Conservation (phyloP, 768 basidiomycete species). For the Pulveroboletus sp. region DNA sequence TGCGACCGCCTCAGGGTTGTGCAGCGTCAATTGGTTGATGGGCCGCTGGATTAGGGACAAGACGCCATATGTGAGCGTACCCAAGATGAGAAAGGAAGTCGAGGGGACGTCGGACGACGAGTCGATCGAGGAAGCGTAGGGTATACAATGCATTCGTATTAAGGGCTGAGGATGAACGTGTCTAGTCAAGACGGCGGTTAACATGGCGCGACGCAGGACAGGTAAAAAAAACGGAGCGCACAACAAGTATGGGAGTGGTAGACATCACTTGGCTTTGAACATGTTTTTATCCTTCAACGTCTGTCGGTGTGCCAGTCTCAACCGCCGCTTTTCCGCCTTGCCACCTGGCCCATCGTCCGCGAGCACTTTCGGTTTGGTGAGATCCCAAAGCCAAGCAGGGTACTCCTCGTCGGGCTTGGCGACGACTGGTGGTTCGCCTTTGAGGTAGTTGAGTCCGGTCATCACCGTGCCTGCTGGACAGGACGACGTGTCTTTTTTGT, state of each 20-base stretch:
- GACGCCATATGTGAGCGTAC: slow-evolving; percentile 64
- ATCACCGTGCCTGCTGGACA: slow-evolving; percentile 73
- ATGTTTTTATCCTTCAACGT: slow-evolving; percentile 81
- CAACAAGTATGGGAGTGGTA: not conserved
- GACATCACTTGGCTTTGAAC: slow-evolving; percentile 70
- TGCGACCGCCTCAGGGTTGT: slow-evolving; percentile 81
- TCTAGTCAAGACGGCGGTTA: not conserved
- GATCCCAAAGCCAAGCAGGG: slow-evolving; percentile 86
- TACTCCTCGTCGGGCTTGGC: slow-evolving; percentile 82
- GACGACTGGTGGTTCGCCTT: slow-evolving; percentile 73
- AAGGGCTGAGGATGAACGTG: not conserved
- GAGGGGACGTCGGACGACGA: slow-evolving; percentile 38
- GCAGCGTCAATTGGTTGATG: slow-evolving; percentile 75
- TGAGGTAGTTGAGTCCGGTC: slow-evolving; percentile 80
- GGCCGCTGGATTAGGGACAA: slow-evolving; percentile 73
- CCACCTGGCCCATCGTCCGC: slow-evolving; percentile 77
- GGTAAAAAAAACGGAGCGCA: not conserved
- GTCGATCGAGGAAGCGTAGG: slow-evolving; percentile 24
- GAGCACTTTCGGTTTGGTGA: slow-evolving; percentile 58
- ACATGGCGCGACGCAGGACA: not conserved
- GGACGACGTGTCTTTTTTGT: slow-evolving; percentile 44
- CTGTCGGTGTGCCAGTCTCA: slow-evolving; percentile 62
- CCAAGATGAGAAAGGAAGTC: slow-evolving; percentile 60
- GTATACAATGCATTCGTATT: not conserved
- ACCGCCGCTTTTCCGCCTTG: slow-evolving; percentile 50